Percentiles rank a stretch among this genome's conserved stretches.
Evolutionary conservation across 768 basidiomycete genomes (phyloP).

Genomic region (Boletus eberwhitei): DNA sequence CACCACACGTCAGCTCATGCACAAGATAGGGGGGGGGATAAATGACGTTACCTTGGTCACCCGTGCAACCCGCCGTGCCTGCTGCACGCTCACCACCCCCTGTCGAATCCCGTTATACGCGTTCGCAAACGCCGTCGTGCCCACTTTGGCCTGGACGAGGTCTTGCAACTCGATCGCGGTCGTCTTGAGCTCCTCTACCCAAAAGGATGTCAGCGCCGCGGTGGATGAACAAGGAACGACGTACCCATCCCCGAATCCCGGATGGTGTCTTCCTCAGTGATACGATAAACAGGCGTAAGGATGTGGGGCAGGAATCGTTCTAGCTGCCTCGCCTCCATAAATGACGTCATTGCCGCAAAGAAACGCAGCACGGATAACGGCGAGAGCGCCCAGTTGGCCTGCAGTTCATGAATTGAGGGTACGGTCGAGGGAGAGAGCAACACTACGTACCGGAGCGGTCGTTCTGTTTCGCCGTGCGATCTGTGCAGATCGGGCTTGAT

Average conservation of each 20-base stretch:
- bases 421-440: not conserved
- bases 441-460: slow-evolving; percentile 23
- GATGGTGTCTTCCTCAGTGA: slow-evolving; percentile 83
- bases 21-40: slow-evolving; percentile 5
- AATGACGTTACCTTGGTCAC: slow-evolving; percentile 40
- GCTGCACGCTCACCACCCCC: slow-evolving; percentile 57
- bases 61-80: slow-evolving; percentile 65
- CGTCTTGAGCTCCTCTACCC: slow-evolving; percentile 75
- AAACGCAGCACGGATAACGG: slow-evolving; percentile 80
- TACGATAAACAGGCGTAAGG: slow-evolving; percentile 79
- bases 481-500: slow-evolving; percentile 74
- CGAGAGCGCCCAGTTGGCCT: slow-evolving; percentile 84
- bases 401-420: slow-evolving; percentile 1
- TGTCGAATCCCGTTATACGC: slow-evolving; percentile 82
- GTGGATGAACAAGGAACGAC: slow-evolving; percentile 20
- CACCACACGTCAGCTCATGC: slow-evolving; percentile 4
- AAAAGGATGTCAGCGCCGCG: not conserved
- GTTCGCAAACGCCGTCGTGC: slow-evolving; percentile 76
- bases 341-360: slow-evolving; percentile 88
- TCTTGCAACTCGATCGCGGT: slow-evolving; percentile 82
- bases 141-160: slow-evolving; percentile 82
- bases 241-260: slow-evolving; percentile 75
- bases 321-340: slow-evolving; percentile 56
- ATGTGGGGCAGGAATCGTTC: slow-evolving; percentile 80
- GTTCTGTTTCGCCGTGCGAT: slow-evolving; percentile 62